phyloP scores from a whole-genome alignment of 2,329 filamentous ascomycete genomes.

The Fusarium agapanthi region DNA sequence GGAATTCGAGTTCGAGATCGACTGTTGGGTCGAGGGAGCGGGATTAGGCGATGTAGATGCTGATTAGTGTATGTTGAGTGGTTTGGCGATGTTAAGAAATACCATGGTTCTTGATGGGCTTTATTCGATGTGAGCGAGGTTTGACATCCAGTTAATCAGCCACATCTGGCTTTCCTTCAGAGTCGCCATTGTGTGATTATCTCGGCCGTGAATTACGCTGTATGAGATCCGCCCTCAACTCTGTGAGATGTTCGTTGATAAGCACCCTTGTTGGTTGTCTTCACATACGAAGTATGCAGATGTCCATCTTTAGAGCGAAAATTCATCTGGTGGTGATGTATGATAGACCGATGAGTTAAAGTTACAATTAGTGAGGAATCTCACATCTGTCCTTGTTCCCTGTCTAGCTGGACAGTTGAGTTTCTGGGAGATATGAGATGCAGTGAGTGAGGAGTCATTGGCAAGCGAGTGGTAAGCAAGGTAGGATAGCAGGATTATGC shows the following conservation, averaged over 20 bases:
- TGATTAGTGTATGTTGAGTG: not conserved
- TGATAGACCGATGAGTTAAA: not conserved
- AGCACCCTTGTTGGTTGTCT: not conserved
- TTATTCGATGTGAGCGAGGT: not conserved
- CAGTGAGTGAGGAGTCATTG: not conserved
- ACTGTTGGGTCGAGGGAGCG: slow-evolving; percentile 33
- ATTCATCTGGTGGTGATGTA: accelerated
- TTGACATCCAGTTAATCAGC: not conserved
- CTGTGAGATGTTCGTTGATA: not conserved
- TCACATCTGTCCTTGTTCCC: not conserved
- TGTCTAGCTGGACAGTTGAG: not conserved
- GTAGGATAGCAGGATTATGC: not conserved
- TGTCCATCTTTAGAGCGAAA: not conserved
- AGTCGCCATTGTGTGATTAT: not conserved
- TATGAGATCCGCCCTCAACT: not conserved
- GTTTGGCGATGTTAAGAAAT: not conserved
- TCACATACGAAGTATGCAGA: not conserved
- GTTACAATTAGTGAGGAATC: not conserved
- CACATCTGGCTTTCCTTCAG: not conserved
- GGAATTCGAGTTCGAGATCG: slow-evolving; percentile 33
- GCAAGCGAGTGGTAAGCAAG: not conserved
- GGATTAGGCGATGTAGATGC: not conserved
- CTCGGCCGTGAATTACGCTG: not conserved
- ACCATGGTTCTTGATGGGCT: not conserved
- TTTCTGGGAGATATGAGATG: not conserved